A percentile compares a stretch with the other conserved stretches of the same genome.
Conservation (phyloP, 169 alveolate species). For the Perkinsus marinus region DNA sequence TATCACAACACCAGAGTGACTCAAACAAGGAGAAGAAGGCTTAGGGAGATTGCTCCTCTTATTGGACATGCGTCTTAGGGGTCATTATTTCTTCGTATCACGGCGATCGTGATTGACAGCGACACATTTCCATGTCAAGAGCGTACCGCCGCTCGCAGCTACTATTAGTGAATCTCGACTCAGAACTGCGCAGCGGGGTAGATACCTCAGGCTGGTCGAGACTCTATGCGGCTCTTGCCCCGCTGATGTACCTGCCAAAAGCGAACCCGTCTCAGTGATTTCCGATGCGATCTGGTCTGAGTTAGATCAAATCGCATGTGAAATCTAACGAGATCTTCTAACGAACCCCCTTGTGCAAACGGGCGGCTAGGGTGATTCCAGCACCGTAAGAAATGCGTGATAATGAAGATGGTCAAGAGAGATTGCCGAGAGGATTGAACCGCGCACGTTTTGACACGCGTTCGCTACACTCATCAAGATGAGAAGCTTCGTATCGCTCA, state of each 20-base stretch:
- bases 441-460: too few species aligned
- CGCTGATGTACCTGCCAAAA: background rate
- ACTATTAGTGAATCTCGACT: background rate
- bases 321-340: too few species aligned
- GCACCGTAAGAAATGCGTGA: too few species aligned
- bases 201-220: background rate
- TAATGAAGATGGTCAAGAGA: background rate
- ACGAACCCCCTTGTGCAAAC: too few species aligned
- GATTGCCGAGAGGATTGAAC: background rate
- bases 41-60: background rate
- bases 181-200: background rate
- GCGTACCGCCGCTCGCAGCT: background rate
- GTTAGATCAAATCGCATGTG: too few species aligned
- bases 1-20: background rate
- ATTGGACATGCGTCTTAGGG: background rate
- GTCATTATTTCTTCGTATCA: background rate
- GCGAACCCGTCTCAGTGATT: too few species aligned
- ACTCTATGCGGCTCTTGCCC: background rate
- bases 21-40: background rate
- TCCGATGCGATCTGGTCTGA: too few species aligned
- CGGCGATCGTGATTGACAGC: background rate
- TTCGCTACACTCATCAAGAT: background rate
- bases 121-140: background rate
- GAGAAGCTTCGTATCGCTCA: background rate
- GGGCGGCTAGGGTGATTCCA: too few species aligned